Base-by-base conservation (phyloP, 2,329 filamentous ascomycete genomes). In the Colletotrichum sp. region DNA sequence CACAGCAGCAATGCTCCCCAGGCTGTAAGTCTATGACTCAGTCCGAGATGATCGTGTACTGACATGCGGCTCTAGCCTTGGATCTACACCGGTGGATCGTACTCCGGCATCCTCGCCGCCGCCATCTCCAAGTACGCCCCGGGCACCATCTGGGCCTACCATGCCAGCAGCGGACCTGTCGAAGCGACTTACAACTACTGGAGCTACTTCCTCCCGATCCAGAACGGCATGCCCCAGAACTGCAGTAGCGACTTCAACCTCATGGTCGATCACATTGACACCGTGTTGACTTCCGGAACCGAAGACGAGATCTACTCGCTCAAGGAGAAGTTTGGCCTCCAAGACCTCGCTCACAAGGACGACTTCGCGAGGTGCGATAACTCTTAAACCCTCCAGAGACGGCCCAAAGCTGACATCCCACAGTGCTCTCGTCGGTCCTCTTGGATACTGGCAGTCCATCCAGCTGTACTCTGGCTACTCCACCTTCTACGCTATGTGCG, bases 141-240 rank as follows among this genome's bases (percentile, higher is more conserved):
- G 0, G 90, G 87, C 8, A 90, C 88, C 1, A 89, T 90, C 80
- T 91, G 89, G 89, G 89, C 89, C 2, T 91, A 91, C 75, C 88
- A 90, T 79, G 83, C 89, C 5, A 89, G 87, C 34, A 89, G 87
- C 78, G 90, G 86, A 0, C 87, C 88, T 1, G 89, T 91, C 1
- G 81, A 92, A 76, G 86, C 87, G 1, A 85, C 91, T 38, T 84
- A 86, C 29, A 84, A 92, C 79, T 91, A 87, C 77, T 92, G 89
- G 89, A 83, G 87, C 79, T 92, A 91, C 77, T 91, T 90, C 77
- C 77, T 83, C 6, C 89, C 89, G 0, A 84, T 91, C n/a, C 86
- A 89, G 77, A 77, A 88, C 36, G 90, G 89, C 9, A 91, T 91
- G 88, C 86, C 90, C 8, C 79, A 84, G 76, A 92, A 92, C 79